Evolutionary conservation across 345 rosid genomes (phyloP).

Genomic region (Clarkia xantiana): DNA sequence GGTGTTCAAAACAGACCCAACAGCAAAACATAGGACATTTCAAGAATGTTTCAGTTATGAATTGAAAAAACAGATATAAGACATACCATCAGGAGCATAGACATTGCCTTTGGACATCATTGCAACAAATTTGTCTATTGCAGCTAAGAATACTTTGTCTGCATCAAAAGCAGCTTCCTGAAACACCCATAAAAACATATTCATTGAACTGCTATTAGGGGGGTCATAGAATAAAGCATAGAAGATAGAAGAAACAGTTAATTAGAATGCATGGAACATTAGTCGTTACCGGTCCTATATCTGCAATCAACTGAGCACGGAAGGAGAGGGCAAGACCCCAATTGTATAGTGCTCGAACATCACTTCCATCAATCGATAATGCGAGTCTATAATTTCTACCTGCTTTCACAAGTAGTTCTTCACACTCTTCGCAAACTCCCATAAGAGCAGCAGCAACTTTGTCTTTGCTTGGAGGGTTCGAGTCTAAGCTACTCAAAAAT

Average conservation of each 20-base stretch:
- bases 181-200: constrained; percentile 9
- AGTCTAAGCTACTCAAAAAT: constrained; percentile 16
- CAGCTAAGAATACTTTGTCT: constrained; percentile 63
- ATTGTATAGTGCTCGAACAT: constrained; percentile 48
- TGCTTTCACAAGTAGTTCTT: constrained; percentile 53
- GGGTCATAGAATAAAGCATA: too few species aligned
- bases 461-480: constrained; percentile 17
- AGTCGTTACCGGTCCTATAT: constrained; percentile 58
- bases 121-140: constrained; percentile 53
- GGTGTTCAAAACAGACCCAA: too few species aligned
- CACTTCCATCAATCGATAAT: constrained; percentile 48
- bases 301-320: constrained; percentile 63
- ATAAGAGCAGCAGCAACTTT: constrained; percentile 30
- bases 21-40: neutral
- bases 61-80: neutral
- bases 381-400: constrained; percentile 54
- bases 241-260: neutral
- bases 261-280: neutral
- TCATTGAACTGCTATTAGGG: neutral
- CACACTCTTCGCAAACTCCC: constrained; percentile 50
- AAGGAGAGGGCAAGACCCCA: constrained; percentile 72
- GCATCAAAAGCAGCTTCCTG: constrained; percentile 65
- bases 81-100: constrained; percentile 52
- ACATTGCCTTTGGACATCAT: constrained; percentile 53
- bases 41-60: neutral